Conservation (phyloP, 2,329 filamentous ascomycete species). For the Ophiocordyceps camponoti-saundersi region DNA sequence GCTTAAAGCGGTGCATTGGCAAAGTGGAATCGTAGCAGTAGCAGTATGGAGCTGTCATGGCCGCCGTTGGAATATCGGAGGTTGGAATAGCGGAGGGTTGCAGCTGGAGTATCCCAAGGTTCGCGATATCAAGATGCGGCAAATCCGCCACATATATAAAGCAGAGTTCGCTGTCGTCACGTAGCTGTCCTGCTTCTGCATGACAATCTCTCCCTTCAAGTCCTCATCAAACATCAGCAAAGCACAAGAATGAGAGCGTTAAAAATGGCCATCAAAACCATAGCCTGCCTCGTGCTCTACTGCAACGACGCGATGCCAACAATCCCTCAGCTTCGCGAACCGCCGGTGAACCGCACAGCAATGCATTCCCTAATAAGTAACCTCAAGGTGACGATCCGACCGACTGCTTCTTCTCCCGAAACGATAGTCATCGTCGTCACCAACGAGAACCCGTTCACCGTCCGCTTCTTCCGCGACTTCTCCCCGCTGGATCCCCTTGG, state of each 20-base stretch:
- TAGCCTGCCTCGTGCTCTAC: not conserved
- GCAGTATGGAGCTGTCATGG: too few relatives aligned
- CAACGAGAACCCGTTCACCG: constrained; percentile 16
- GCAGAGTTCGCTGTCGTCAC: too few relatives aligned
- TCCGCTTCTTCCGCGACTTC: constrained; percentile 20
- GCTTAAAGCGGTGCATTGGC: too few relatives aligned
- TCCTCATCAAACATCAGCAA: too few relatives aligned
- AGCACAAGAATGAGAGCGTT: not conserved
- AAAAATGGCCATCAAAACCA: not conserved
- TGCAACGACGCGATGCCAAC: not conserved
- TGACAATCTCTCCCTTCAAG: too few relatives aligned
- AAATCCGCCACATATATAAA: too few relatives aligned
- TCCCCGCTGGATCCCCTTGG: constrained; percentile 20
- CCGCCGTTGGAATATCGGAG: too few relatives aligned
- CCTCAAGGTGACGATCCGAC: constrained; percentile 15
- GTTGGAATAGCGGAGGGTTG: too few relatives aligned
- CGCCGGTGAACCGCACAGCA: not conserved
- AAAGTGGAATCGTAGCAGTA: too few relatives aligned
- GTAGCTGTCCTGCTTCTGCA: too few relatives aligned
- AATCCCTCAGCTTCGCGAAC: not conserved
- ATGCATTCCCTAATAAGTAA: constrained; percentile 4
- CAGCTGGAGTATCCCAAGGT: too few relatives aligned
- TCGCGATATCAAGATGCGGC: too few relatives aligned
- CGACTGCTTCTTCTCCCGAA: constrained; percentile 15
- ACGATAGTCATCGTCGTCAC: constrained; percentile 18